Evolutionary conservation across 805 yeast species (phyloP), one percentile per base, ranked within the genome.

Genomic region (Candida alai): DNA sequence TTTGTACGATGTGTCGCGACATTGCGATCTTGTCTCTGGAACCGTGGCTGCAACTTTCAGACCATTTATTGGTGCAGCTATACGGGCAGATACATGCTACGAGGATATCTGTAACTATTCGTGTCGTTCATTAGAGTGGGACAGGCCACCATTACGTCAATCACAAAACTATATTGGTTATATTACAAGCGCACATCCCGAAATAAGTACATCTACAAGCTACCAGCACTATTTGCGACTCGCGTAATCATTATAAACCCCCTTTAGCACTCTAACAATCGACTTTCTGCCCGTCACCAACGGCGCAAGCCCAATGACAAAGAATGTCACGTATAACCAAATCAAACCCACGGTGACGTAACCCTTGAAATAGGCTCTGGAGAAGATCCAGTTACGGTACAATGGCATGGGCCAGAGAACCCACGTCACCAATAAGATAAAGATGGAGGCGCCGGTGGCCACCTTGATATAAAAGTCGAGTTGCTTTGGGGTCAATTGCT

Each of bases 341-440:
- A 66, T 38, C 27, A 65, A 45, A 5, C 60, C 49, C 19, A 68
- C 64, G 10, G 59, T 56, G 19, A 60, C 55, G 43, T 57, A 66
- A 3, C 72, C 70, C 21, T 49, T 46, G 42, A 62, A 67, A 39
- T 59, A 66, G 4, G 54, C 37, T 30, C 50, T 56, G 16, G 57
- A 42, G 50, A 65, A 68, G 19, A 65, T 55, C 47, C 58, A 68
- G n/a, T 68, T 60, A 25, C 66, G 57, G 42, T 65, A 66, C 16
- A 66, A 47, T 15, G 72, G 69, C 30, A 66, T 51, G 24, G 73
- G 71, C 62, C 65, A 60, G n/a, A 61, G 34, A 1, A 62, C 63
- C 63, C 65, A 60, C 3, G 65, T 59, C 4, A 62, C 27, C n/a
- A 59, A 36, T 5, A 58, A 39, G n/a, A 48, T 44, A 24, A 59